Evolutionary conservation across 2,329 filamentous ascomycete species (phyloP).

Genomic region (Helotiales sp.): DNA sequence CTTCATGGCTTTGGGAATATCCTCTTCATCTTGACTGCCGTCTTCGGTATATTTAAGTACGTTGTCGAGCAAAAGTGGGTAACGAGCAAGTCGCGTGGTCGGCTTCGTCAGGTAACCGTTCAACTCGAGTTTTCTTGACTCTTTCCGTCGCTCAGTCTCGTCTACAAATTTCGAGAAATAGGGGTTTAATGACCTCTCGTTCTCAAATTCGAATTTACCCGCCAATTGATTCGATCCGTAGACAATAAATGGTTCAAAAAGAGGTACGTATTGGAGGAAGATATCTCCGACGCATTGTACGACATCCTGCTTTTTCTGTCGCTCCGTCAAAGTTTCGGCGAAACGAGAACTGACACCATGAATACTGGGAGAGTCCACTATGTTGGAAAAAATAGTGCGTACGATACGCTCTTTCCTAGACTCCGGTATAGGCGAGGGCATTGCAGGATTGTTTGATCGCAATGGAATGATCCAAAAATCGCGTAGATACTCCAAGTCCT

Average conservation of each 20-base stretch:
- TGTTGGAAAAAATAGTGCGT: conserved; percentile 92
- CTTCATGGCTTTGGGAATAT: conserved; percentile 85
- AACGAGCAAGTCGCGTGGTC: conserved; percentile 90
- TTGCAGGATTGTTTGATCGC: conserved; percentile 64
- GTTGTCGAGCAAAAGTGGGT: conserved; percentile 87
- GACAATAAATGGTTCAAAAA: conserved; percentile 93
- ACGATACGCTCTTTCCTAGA: conserved; percentile 88
- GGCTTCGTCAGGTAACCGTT: conserved; percentile 98
- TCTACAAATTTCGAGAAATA: conserved; percentile 91
- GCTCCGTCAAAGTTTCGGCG: conserved; percentile 81
- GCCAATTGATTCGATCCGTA: conserved; percentile 96
- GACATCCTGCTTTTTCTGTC: conserved; percentile 88
- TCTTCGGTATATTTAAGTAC: conserved; percentile 90
- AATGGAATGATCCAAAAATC: conserved; percentile 99
- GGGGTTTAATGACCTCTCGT: conserved; percentile 84
- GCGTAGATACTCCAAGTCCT: conserved; percentile 93
- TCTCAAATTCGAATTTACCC: conserved; percentile 97
- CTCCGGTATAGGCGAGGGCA: conserved; percentile 81
- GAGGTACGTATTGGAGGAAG: conserved; percentile 86
- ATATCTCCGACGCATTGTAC: conserved; percentile 91
- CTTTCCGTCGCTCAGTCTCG: conserved; percentile 92
- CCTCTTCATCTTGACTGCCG: conserved; percentile 84
- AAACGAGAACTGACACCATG: conserved; percentile 88
- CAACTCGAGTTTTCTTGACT: conserved; percentile 92
- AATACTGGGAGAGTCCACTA: conserved; percentile 78